Base-by-base conservation (phyloP, 495 filamentous ascomycete genomes). In the Parathielavia hyrcaniae region DNA sequence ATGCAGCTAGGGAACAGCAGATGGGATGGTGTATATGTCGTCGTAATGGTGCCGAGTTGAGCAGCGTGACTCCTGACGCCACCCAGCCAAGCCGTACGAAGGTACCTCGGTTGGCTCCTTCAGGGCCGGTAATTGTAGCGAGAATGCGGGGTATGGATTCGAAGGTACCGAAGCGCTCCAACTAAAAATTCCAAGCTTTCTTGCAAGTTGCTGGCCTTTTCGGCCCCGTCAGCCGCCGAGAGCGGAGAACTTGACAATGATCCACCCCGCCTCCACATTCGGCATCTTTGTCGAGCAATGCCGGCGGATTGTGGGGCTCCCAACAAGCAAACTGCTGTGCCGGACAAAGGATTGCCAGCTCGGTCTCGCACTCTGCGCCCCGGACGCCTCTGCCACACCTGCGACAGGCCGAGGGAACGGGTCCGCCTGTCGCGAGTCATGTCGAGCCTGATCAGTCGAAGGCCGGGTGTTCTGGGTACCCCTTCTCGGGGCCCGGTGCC, bases 61-160 rank as follows among this genome's bases (percentile, higher is more conserved):
- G 19, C 41, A 12, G 12, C 35, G 50, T 43, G 22, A 49, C 41
- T 55, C 35, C 20, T 39, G 26, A 52, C 41, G 32, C 3, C 22
- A 11, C 13, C 50, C 50, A 59, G 17, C 6, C 30, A n/a, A n/a
- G n/a, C n/a, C n/a, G n/a, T n/a, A n/a, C 23, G 22, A 14, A 8
- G 16, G 43, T 39, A 40, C 50, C 50, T 30, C 39, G 22, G 49
- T 53, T 46, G 39, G 36, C 11, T 9, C 43, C n/a, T 53, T 20
- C 53, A 7, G 41, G 40, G 55, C 36, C 56, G 52, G 40, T 26
- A 63, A 52, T 47, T 55, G 55, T 13, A 34, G 30, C 39, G 51
- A 51, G 44, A 58, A 52, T 63, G 61, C 56, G 53, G 61, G 50
- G 60, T 57, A 61, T 36, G 35, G 22, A 26, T 16, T 34, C 30